Evolutionary conservation across 1,284 basidiomycete genomes (phyloP), one percentile per base, ranked within the genome.

Genomic region (Dichomitus squalens): DNA sequence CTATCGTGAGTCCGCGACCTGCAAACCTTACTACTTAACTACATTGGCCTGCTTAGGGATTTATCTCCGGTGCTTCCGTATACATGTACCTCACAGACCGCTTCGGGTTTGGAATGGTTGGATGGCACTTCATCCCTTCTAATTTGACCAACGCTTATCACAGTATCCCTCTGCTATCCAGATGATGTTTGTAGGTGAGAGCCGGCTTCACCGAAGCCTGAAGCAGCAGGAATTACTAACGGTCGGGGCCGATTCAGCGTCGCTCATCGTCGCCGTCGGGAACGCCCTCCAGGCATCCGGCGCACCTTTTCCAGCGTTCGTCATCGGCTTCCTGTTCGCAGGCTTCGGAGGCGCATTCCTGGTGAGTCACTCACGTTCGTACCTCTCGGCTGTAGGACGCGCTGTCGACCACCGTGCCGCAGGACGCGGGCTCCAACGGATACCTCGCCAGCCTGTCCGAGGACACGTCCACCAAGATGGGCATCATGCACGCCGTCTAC

Each of bases 301-400:
- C 2, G 77, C 82, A 0, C 87, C 88, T 2, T 91, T 87, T 65
- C 86, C 87, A 0, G 75, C 79, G 1, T 87, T 87, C 60, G 79
- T 82, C 9, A 68, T 87, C 25, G 76, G 79, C 0, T 87, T 79
- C 63, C 68, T 76, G 14, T 75, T 90, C 66, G 84, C 80, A 56
- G 88, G 89, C 0, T 79, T 87, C 46, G 88, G 87, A 0, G 67
- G 85, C 48, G 78, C 86, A 2, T 66, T 85, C 9, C 80, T 81
- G 64, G 81, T 79, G 52, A 40, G 68, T 21, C 18, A 7, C 20
- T 6, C 39, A 40, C 20, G 4, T 23, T 12, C 21, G 36, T n/a
- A n/a, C 18, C n/a, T 7, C 20, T 4, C 8, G 11, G 12, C 18
- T 11, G 39, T n/a, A 38, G 14, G 36, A 7, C 36, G 12, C 36